Conservation (phyloP, 208 protist genomes). For the Willaertia magna region DNA sequence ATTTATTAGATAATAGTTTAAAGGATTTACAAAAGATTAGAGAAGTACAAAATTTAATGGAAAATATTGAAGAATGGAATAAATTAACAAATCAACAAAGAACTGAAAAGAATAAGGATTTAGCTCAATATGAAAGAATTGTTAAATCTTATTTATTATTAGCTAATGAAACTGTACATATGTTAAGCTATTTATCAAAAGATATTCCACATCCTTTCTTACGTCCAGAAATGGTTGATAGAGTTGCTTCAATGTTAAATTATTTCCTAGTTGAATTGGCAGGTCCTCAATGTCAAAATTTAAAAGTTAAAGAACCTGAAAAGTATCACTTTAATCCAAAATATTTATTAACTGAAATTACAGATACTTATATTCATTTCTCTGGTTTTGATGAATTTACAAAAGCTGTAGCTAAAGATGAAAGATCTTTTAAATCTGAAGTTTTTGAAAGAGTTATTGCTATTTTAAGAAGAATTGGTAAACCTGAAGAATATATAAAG, state of each 20-base stretch:
- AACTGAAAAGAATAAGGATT: neutral
- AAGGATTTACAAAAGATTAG: neutral
- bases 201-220: constrained; percentile 5
- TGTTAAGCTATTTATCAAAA: constrained; percentile 6
- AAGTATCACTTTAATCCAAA: constrained; percentile 7
- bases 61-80: neutral
- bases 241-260: constrained; percentile 12
- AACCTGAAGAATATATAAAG: neutral
- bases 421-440: neutral
- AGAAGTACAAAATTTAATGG: neutral
- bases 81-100: neutral
- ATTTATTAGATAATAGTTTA: neutral
- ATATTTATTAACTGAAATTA: constrained; percentile 8
- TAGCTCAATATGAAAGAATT: neutral
- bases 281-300: constrained; percentile 2
- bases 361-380: constrained; percentile 8
- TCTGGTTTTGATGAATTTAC: neutral
- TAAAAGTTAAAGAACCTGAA: neutral
- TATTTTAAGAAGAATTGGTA: constrained; percentile 11
- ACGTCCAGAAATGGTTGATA: constrained; percentile 8
- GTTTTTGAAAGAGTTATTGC: neutral
- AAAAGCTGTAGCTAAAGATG: neutral
- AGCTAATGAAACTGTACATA: constrained; percentile 13
- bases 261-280: constrained; percentile 6
- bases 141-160: neutral